phyloP scores from a whole-genome alignment of 2,329 filamentous ascomycete species.

The Aspergillus fischeri region DNA sequence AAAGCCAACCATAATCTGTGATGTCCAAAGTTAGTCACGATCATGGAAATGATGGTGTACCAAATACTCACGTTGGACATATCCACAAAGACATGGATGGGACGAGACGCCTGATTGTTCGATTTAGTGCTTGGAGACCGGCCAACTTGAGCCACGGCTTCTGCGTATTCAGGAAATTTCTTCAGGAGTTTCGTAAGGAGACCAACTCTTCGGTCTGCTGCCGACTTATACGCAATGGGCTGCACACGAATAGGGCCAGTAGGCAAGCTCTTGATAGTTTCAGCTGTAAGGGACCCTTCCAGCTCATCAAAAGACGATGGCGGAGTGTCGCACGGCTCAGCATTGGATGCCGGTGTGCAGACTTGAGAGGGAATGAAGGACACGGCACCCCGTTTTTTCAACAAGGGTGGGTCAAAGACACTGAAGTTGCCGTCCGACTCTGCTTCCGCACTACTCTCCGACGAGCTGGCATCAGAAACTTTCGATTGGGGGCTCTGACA shows the following conservation, averaged over 20 bases:
- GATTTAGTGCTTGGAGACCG: slow-evolving; percentile 11
- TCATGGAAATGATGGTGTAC: neutral
- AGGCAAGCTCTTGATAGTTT: slow-evolving; percentile 11
- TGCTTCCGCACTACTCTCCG: slow-evolving; percentile 24
- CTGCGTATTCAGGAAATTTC: slow-evolving; percentile 33
- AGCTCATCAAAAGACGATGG: slow-evolving; percentile 35
- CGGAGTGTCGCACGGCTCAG: slow-evolving; percentile 23
- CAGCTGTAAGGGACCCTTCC: slow-evolving; percentile 15
- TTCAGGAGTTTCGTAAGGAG: slow-evolving; percentile 30
- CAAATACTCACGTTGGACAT: slow-evolving; percentile 43
- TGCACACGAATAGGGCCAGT: slow-evolving; percentile 15
- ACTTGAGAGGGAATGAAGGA: slow-evolving; percentile 27
- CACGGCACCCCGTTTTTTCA: slow-evolving; percentile 12
- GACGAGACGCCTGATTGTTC: slow-evolving; percentile 21
- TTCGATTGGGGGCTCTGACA: neutral
- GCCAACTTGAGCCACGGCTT: slow-evolving; percentile 23
- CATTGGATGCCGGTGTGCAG: slow-evolving; percentile 12
- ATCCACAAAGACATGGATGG: slow-evolving; percentile 50
- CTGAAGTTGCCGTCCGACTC: slow-evolving; percentile 29
- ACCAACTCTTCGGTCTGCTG: slow-evolving; percentile 25
- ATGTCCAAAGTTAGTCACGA: slow-evolving; percentile 8
- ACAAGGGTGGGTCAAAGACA: slow-evolving; percentile 28
- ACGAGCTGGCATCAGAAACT: slow-evolving; percentile 14
- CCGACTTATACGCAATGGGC: slow-evolving; percentile 21
- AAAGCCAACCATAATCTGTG: slow-evolving; percentile 80